Conservation (phyloP, 2,329 filamentous ascomycete genomes). For the Elsinoe perseae region DNA sequence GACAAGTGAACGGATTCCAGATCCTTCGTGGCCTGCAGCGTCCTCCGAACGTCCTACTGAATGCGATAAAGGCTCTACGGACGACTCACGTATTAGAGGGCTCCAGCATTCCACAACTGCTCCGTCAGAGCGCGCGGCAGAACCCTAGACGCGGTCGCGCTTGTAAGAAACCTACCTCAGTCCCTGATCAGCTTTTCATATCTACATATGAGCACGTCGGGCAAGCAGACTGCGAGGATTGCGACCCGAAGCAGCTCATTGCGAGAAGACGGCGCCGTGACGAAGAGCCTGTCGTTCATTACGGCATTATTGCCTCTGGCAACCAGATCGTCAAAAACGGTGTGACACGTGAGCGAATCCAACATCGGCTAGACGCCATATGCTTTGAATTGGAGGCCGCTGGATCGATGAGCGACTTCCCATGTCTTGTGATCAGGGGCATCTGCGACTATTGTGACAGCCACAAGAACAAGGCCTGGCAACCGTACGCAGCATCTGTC, state of each 20-base stretch:
- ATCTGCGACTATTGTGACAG: conserved; percentile 16
- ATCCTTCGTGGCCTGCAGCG: not conserved
- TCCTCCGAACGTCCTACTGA: not conserved
- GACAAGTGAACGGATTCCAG: conserved; percentile 12
- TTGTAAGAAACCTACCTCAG: not conserved
- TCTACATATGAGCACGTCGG: not conserved
- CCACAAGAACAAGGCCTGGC: conserved; percentile 17
- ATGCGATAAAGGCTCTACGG: not conserved
- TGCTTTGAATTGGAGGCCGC: conserved; percentile 18
- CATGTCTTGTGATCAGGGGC: conserved; percentile 15
- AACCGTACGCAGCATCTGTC: conserved; percentile 17
- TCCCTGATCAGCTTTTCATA: not conserved
- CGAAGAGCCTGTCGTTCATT: conserved; percentile 18
- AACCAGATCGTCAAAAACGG: conserved; percentile 23
- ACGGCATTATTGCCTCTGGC: conserved; percentile 24
- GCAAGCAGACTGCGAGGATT: not conserved
- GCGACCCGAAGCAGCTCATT: not conserved
- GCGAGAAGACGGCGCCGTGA: not conserved
- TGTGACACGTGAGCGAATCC: conserved; percentile 13
- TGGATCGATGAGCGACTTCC: conserved; percentile 7
- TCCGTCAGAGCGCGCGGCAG: not conserved
- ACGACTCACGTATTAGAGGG: not conserved
- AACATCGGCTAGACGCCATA: conserved; percentile 7
- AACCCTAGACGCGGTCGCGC: not conserved
- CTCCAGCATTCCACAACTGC: not conserved